Evolutionary conservation across 2,329 filamentous ascomycete species (phyloP).

Genomic region (Neospermospora avenae): DNA sequence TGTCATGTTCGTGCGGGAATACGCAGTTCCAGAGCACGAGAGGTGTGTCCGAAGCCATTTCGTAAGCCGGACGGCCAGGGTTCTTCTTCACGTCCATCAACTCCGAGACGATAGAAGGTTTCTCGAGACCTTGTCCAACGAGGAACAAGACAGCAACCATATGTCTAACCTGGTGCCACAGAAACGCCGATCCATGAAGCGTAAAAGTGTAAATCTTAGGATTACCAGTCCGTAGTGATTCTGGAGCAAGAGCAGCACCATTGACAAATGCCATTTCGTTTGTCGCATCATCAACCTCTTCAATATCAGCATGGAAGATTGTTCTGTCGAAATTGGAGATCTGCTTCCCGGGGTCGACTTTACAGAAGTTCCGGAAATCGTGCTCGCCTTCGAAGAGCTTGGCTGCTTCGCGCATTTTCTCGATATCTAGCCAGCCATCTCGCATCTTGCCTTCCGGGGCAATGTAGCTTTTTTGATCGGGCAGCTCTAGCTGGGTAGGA

Average conservation of each 20-base stretch:
- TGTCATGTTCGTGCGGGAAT: conserved; percentile 59
- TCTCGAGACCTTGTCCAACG: conserved; percentile 83
- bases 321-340: conserved; percentile 77
- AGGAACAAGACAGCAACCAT: conserved; percentile 93
- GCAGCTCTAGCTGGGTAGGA: conserved; percentile 49
- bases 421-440: conserved; percentile 82
- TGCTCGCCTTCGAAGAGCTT: conserved; percentile 76
- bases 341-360: conserved; percentile 86
- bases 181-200: conserved; percentile 84
- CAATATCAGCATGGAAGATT: conserved; percentile 78
- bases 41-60: conserved; percentile 86
- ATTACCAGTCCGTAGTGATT: conserved; percentile 12
- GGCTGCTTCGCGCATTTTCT: conserved; percentile 80
- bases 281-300: conserved; percentile 57
- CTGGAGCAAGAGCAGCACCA: conserved; percentile 43
- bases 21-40: conserved; percentile 96
- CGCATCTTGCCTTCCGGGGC: conserved; percentile 38
- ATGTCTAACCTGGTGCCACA: conserved; percentile 97
- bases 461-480: conserved; percentile 25
- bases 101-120: conserved; percentile 66
- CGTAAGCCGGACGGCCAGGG: conserved; percentile 78
- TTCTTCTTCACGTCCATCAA: conserved; percentile 70
- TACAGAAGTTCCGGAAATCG: conserved; percentile 97
- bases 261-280: conserved; percentile 56
- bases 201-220: conserved; percentile 82